A percentile compares a stretch with the other conserved stretches of the same genome.
phyloP scores from a whole-genome alignment of 2,329 filamentous ascomycete species.

The Pseudogymnoascus sp. region DNA sequence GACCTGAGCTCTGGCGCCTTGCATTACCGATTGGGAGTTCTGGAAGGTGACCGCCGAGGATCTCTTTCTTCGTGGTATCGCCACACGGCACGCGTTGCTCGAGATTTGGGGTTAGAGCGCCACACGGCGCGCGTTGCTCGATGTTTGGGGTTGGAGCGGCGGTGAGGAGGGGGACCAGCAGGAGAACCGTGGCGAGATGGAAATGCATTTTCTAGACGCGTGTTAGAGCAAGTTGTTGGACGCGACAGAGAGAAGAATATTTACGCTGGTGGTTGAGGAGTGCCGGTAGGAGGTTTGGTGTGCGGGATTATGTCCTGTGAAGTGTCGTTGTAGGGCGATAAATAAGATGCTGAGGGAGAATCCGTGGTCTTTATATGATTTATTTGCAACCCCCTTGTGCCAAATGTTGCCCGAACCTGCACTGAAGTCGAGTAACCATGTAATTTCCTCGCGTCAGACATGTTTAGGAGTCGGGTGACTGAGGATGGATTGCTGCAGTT shows the following conservation, averaged over 20 bases:
- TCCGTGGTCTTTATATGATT: not conserved
- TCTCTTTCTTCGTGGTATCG: not conserved
- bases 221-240: not conserved
- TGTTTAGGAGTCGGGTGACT: slow-evolving; percentile 5
- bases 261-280: not conserved
- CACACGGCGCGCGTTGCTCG: not conserved
- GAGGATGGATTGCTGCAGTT: slow-evolving; percentile 5
- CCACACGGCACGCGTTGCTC: not conserved
- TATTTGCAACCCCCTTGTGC: not conserved
- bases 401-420: not conserved
- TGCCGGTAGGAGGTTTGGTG: not conserved
- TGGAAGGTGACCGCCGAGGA: not conserved
- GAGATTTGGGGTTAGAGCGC: not conserved
- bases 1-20: not conserved
- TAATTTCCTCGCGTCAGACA: slow-evolving; percentile 2
- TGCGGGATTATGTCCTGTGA: not conserved
- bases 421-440: not conserved
- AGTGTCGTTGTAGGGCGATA: not conserved
- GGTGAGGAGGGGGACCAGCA: not conserved
- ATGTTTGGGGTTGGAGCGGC: not conserved
- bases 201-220: slow-evolving; percentile 5
- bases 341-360: not conserved
- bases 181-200: not conserved
- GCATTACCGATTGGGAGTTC: not conserved
- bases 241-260: not conserved